These are phyloP conservation scores for Sporothrix brunneoviolacea DNA, from an alignment of 2,329 filamentous ascomycete genomes.

Conservation along the genomic window DNA sequence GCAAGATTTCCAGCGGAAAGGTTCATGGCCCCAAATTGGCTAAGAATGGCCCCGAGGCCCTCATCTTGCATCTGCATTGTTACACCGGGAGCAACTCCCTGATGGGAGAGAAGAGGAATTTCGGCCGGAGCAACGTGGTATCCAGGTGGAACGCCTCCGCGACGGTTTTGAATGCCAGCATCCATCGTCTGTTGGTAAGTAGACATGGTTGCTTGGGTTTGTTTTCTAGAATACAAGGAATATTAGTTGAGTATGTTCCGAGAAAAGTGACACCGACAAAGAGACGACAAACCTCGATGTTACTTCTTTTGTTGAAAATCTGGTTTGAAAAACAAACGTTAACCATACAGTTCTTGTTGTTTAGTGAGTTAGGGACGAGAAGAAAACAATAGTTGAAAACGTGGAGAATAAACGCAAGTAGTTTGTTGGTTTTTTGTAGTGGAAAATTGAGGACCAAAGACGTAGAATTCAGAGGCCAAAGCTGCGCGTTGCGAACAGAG, in stretches of 20 bases:
- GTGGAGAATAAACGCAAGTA: no score
- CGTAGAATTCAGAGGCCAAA: no score
- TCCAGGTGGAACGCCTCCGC: conserved; percentile 4
- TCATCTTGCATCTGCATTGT: conserved; percentile 14
- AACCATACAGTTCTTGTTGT: no score
- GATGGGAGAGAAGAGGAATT: conserved; percentile 6
- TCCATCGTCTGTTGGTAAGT: conserved; percentile 7
- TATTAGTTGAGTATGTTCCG: no score
- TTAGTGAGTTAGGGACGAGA: no score
- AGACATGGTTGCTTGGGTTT: conserved; percentile 22
- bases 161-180: conserved; percentile 2
- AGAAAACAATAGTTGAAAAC: no score
- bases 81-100: neutral
- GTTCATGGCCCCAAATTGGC: conserved; percentile 24
- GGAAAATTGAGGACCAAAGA: no score
- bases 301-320: neutral
- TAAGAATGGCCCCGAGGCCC: conserved; percentile 21
- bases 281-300: conserved; percentile 5
- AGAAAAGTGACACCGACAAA: conserved; percentile 21
- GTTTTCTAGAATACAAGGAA: conserved; percentile 14
- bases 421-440: no score
- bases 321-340: neutral
- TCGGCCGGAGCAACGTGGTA: conserved; percentile 7
- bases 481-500: no score
- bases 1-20: conserved; percentile 20